Evolutionary conservation across 192 early-diverging fungal species (phyloP).

Genomic region (Cladochytrium replicatum): DNA sequence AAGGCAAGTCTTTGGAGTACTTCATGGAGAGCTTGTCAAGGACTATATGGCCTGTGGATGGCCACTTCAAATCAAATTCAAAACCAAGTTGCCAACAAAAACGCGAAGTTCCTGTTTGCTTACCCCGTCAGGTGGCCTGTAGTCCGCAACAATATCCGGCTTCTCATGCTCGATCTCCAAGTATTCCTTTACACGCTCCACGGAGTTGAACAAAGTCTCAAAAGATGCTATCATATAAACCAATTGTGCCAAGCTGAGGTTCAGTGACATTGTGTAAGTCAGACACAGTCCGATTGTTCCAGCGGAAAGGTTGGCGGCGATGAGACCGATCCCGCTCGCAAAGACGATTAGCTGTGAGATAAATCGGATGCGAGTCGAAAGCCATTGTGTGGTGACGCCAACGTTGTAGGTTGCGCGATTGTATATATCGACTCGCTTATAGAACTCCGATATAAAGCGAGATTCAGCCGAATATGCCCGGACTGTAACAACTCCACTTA

Average conservation of each 20-base stretch:
- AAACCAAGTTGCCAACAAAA: too few relatives aligned
- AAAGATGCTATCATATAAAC: constrained; percentile 45
- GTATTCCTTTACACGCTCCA: constrained; percentile 85
- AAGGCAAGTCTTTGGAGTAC: constrained; percentile 58
- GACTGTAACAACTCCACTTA: constrained; percentile 33
- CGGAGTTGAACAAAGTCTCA: constrained; percentile 47
- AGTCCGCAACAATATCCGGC: constrained; percentile 42
- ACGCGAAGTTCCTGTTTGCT: too few relatives aligned
- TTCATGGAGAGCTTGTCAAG: constrained; percentile 57
- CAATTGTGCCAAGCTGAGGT: too few relatives aligned
- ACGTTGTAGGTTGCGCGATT: constrained; percentile 80
- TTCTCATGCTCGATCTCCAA: constrained; percentile 72
- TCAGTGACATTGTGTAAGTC: constrained; percentile 74
- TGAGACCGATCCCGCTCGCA: constrained; percentile 66
- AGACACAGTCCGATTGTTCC: constrained; percentile 81
- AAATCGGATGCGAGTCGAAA: constrained; percentile 52
- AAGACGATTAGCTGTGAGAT: constrained; percentile 68
- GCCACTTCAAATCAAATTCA: too few relatives aligned
- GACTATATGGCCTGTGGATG: constrained; percentile 52
- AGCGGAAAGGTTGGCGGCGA: constrained; percentile 54
- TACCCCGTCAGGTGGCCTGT: constrained; percentile 16
- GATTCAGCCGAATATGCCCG: constrained; percentile 31
- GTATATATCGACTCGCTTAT: constrained; percentile 47
- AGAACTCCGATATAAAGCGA: constrained; percentile 18
- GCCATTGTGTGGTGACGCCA: constrained; percentile 69